phyloP scores from a whole-genome alignment of 2,329 filamentous ascomycete species.

The Alternaria incomplexa region DNA sequence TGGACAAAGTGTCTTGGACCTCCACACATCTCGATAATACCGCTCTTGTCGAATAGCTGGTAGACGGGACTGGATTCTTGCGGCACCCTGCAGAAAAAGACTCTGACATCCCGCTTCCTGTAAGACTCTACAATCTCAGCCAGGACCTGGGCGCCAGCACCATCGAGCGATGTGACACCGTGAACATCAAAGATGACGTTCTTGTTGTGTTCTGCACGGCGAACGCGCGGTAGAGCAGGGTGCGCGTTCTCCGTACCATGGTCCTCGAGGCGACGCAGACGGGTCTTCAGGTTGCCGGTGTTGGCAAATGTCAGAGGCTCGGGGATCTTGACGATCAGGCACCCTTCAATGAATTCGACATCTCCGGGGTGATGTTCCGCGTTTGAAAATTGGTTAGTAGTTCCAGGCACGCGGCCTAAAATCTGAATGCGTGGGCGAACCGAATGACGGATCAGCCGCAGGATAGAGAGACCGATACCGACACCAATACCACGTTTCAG shows the following conservation, averaged over 20 bases:
- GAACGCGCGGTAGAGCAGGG: constrained; percentile 81
- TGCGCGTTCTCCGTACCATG: constrained; percentile 88
- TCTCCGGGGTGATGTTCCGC: constrained; percentile 74
- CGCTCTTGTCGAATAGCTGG: constrained; percentile 74
- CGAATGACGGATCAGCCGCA: constrained; percentile 87
- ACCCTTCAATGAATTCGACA: constrained; percentile 89
- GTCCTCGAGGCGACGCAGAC: constrained; percentile 81
- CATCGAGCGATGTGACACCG: constrained; percentile 93
- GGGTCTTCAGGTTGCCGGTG: constrained; percentile 86
- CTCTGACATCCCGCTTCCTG: constrained; percentile 73
- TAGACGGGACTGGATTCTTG: constrained; percentile 65
- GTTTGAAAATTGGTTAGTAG: constrained; percentile 79
- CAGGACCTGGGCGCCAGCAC: constrained; percentile 89
- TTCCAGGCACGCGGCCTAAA: constrained; percentile 84
- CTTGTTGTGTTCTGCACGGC: constrained; percentile 79
- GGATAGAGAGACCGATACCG: constrained; percentile 86
- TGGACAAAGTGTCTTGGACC: constrained; percentile 79
- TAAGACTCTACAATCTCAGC: constrained; percentile 87
- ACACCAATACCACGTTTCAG: constrained; percentile 92
- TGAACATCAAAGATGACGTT: constrained; percentile 98
- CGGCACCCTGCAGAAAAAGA: constrained; percentile 73
- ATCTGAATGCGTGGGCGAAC: constrained; percentile 96
- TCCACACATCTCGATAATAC: constrained; percentile 84
- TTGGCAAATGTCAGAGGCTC: constrained; percentile 97
- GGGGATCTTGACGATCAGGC: constrained; percentile 95